Base-by-base conservation (phyloP, 208 protist genomes). In the Wallacemonas collosoma region DNA sequence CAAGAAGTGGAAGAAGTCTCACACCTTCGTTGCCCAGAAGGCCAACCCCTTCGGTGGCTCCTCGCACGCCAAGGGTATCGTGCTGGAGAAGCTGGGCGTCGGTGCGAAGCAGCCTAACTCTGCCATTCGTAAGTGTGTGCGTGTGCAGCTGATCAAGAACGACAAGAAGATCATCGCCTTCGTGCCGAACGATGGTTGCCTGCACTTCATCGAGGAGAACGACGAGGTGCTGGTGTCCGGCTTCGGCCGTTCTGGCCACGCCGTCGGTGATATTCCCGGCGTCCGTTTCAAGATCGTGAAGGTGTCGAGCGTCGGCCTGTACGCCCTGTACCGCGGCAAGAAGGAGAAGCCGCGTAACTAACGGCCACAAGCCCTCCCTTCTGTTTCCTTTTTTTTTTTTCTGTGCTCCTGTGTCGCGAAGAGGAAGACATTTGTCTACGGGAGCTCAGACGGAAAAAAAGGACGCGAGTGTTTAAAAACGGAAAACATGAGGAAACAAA, bases 71-170 rank as follows among this genome's bases (percentile, higher is more conserved):
- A 99, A 99, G 88, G 99, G 99, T 58, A 99, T 99, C 70, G 98
- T 99, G 45, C 79, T 99, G 69, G 98, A 99, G 93, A 99, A 99
- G 94, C 95, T 99, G 76, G 99, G 99, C 84, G 98, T 99, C 85
- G 99, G 99, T 83, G 96, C 99, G 62, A 99, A 99, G 89, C 99
- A 99, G 97, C 99, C 99, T 79, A 99, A 99, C 98, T 99, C 99
- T 80, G 99, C 99, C 68, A 99, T 99, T 83, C 98, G 99, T 95
- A 99, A 99, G 93, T 99, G 98, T 88, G 98, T 99, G 57, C 98
- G 99, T 89, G 99, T 99, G 69, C 98, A 99, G 94, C 97, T 99
- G 54, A 99, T 99, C 91, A 99, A 99, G 97, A 99, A 99, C 96
- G 98, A 98, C 80, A 99, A 99, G 97, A 99, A 99, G 84, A 99